These are phyloP conservation scores for Eucalyptus brandiana DNA, from an alignment of 345 rosid species.

Conservation along the genomic window DNA sequence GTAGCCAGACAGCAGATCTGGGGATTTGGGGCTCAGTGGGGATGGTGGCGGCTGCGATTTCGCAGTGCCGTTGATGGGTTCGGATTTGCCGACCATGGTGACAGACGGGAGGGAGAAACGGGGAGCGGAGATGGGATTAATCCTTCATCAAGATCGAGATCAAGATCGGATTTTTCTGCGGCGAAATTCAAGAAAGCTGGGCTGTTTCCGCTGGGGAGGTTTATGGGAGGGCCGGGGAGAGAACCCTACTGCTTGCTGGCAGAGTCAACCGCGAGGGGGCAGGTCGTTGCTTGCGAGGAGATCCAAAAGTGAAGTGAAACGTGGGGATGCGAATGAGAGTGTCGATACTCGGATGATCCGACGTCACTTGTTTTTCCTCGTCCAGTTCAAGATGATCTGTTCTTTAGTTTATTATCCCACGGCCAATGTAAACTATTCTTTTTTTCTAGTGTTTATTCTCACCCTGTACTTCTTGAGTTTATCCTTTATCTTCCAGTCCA, in stretches of 20 bases:
- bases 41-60: neutral
- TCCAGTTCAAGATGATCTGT: neutral
- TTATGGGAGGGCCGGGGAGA: neutral
- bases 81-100: neutral
- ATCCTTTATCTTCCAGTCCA: neutral
- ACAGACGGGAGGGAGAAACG: neutral
- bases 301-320: neutral
- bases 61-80: neutral
- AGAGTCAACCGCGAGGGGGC: neutral
- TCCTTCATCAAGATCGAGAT: neutral
- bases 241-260: neutral
- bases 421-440: neutral
- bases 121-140: neutral
- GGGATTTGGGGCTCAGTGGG: slow-evolving; percentile 1
- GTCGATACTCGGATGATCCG: neutral
- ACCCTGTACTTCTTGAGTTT: neutral
- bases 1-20: slow-evolving; percentile 27
- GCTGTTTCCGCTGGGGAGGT: neutral
- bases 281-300: neutral
- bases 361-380: neutral
- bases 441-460: neutral
- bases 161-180: neutral
- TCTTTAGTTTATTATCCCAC: neutral
- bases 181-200: neutral
- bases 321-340: neutral